Base-by-base conservation (phyloP, 805 yeast genomes). In the Metschnikowia corniflorae region DNA sequence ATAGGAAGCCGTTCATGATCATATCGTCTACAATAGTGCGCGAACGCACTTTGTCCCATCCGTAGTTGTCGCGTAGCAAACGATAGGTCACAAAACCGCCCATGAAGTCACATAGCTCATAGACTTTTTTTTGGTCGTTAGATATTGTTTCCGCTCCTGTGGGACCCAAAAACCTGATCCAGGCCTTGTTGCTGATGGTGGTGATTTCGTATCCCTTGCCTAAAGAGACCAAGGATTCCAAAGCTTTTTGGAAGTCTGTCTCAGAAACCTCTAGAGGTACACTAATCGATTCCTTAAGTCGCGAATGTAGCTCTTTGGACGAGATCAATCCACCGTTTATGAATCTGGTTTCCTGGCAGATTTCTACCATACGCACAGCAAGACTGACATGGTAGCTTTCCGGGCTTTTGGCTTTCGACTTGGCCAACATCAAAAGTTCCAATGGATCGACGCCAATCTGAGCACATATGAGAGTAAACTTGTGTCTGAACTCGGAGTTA, bases 371-470 rank as follows among this genome's bases (percentile, higher is more conserved):
- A 39, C 81, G 75, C 10, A 86, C 82, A 3, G 86, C 78, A 14
- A 91, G 60, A 26, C 82, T 87, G 42, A 78, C 75, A 43, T 72
- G 71, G 47, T 74, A 82, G 49, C 82, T 88, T 6, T 65, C 67
- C 54, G 52, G 12, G 53, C 46, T 32, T 29, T 31, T 35, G 4
- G 30, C 13, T 9, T 26, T 19, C 10, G 71, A 53, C 54, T 63
- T 44, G n/a, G 53, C 50, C 40, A 44, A 44, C 5, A 59, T 45
- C 35, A 53, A 33, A 24, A 65, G 53, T 36, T 66, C 71, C 20
- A 89, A 57, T 0, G 96, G 93, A 55, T 89, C 96, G 14, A 88
- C 80, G 1, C 96, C 96, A 19, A 88, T 80, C 47, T 80, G 75
- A 4, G 73, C 65, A 51, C 96, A 87, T 65, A 89, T 80, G 40